These are phyloP conservation scores for Mycosphaerelloides madeirae DNA, from an alignment of 2,329 filamentous ascomycete species.

Conservation along the genomic window DNA sequence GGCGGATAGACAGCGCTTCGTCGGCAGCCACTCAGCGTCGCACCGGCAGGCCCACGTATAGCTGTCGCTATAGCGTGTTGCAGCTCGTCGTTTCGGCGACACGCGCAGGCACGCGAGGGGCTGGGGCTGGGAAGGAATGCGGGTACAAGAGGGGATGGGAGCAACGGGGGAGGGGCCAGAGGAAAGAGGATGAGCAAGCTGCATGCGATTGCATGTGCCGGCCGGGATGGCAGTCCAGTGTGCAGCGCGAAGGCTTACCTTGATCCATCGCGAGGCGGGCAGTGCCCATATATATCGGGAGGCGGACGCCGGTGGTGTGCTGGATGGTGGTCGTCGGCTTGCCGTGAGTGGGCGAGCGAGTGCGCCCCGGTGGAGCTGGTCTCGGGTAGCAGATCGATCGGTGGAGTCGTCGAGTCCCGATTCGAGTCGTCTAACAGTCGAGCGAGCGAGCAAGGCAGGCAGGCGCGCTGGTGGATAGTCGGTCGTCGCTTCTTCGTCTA, in stretches of 20 bases:
- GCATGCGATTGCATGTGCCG: conserved; percentile 19
- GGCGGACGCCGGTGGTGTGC: not conserved
- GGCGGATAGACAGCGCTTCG: too few species aligned
- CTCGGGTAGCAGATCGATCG: too few species aligned
- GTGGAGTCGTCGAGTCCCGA: too few species aligned
- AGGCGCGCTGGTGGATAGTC: too few species aligned
- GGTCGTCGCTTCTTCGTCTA: too few species aligned
- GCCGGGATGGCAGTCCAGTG: conserved; percentile 6
- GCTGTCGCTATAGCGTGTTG: too few species aligned
- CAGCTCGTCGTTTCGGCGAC: not conserved
- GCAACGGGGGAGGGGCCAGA: conserved; percentile 7
- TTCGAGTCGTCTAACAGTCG: too few species aligned
- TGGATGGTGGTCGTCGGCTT: not conserved
- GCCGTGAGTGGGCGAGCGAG: too few species aligned
- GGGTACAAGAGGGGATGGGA: not conserved
- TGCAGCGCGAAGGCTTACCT: conserved; percentile 26
- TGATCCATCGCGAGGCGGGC: conserved; percentile 27
- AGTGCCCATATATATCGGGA: conserved; percentile 20
- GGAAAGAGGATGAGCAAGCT: conserved; percentile 3
- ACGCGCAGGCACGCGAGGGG: too few species aligned
- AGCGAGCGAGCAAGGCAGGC: too few species aligned
- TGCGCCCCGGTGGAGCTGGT: too few species aligned
- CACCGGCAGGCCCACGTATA: not conserved
- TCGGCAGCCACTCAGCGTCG: not conserved
- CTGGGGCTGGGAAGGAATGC: not conserved